A percentile compares a stretch with the other conserved stretches of the same genome.
phyloP scores from a whole-genome alignment of 805 yeast genomes.

The Huiozyma sinensis region DNA sequence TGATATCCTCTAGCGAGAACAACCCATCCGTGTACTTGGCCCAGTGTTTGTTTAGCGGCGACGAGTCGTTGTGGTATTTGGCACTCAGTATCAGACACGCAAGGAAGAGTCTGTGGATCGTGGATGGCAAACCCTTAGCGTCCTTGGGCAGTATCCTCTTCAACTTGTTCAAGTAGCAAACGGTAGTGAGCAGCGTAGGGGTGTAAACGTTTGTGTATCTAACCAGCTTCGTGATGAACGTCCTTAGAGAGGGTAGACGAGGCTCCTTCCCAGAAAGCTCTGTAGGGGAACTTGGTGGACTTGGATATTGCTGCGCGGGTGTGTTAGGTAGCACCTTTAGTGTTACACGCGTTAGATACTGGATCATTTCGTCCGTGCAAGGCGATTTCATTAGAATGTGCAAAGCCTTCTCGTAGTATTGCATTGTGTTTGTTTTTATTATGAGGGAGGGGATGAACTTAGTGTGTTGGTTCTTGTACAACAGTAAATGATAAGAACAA shows the following conservation, averaged over 20 bases:
- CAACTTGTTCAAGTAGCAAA: slow-evolving; percentile 55
- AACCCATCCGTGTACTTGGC: slow-evolving; percentile 67
- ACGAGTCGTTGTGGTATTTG: slow-evolving; percentile 66
- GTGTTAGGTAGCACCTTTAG: slow-evolving; percentile 51
- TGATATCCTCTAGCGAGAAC: slow-evolving; percentile 56
- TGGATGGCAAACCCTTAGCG: slow-evolving; percentile 69
- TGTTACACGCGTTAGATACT: slow-evolving; percentile 54
- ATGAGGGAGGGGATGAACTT: background rate
- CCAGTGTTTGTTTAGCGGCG: slow-evolving; percentile 75
- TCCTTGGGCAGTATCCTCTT: slow-evolving; percentile 53
- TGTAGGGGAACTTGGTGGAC: slow-evolving; percentile 28
- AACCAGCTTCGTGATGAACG: slow-evolving; percentile 61
- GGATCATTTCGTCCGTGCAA: slow-evolving; percentile 65
- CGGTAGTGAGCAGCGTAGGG: slow-evolving; percentile 64
- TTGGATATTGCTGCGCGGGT: slow-evolving; percentile 22
- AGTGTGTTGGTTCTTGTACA: background rate
- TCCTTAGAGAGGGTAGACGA: slow-evolving; percentile 53
- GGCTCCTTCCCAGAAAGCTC: slow-evolving; percentile 2
- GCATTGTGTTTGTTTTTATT: slow-evolving; percentile 7
- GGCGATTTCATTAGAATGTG: slow-evolving; percentile 51
- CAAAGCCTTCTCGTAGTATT: slow-evolving; percentile 41
- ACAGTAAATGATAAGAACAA: too few relatives aligned
- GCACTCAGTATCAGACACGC: slow-evolving; percentile 66
- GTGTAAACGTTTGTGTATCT: slow-evolving; percentile 72
- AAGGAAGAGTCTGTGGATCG: slow-evolving; percentile 66